These are phyloP conservation scores for Trametes sanguinea DNA, from an alignment of 768 basidiomycete genomes.

Conservation along the genomic window DNA sequence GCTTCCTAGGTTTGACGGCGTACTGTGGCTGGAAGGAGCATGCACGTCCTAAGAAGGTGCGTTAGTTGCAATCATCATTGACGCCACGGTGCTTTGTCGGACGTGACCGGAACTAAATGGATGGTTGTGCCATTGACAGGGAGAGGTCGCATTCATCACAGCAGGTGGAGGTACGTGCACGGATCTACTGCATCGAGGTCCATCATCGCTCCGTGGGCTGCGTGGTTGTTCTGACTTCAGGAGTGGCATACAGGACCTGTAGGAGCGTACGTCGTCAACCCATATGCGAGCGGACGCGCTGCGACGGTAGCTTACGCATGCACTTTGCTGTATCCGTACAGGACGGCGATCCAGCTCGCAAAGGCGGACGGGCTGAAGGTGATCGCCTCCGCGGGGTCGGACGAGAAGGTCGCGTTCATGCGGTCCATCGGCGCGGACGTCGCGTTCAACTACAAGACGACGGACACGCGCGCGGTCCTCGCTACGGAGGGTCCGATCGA, in stretches of 20 bases:
- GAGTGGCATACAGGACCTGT: conserved; percentile 57
- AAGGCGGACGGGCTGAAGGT: conserved; percentile 54
- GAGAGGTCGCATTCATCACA: conserved; percentile 52
- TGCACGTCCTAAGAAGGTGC: conserved; percentile 43
- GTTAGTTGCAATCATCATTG: conserved; percentile 1
- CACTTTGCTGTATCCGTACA: too few relatives aligned
- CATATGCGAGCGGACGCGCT: too few relatives aligned
- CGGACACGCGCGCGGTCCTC: conserved; percentile 51
- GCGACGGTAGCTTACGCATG: background rate
- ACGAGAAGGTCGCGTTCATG: conserved; percentile 70
- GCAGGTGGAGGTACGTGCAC: conserved; percentile 45
- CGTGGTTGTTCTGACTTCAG: background rate
- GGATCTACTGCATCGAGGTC: background rate
- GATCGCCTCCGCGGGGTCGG: conserved; percentile 69
- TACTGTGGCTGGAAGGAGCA: conserved; percentile 38
- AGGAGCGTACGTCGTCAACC: conserved; percentile 64
- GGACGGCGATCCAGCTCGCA: conserved; percentile 43
- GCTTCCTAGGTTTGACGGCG: too few relatives aligned
- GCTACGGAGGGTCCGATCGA: conserved; percentile 49
- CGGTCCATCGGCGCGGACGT: conserved; percentile 65
- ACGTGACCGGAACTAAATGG: too few relatives aligned
- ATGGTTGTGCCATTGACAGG: too few relatives aligned
- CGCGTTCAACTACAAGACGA: conserved; percentile 75
- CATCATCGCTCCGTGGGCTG: too few relatives aligned
- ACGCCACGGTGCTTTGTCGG: too few relatives aligned